A percentile compares a stretch with the other conserved stretches of the same genome.
phyloP scores from a whole-genome alignment of 129 eudicot genomes.

The Lonicera japonica region DNA sequence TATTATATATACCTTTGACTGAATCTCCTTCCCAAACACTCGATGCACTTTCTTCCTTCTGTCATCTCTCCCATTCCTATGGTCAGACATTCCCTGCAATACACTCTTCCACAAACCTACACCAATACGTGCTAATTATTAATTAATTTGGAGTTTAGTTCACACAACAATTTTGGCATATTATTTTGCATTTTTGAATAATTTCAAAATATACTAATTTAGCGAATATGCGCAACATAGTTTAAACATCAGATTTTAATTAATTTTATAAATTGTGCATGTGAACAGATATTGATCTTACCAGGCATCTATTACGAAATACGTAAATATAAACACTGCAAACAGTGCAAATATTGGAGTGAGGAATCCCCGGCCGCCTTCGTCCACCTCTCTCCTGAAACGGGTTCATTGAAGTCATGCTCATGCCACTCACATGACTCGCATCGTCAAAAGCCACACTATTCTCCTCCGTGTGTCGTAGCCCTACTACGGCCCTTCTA shows the following conservation, averaged over 20 bases:
- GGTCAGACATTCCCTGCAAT: constrained; percentile 63
- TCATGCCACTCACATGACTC: constrained; percentile 28
- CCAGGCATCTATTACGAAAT: constrained; percentile 70
- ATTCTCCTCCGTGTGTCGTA: constrained; percentile 25
- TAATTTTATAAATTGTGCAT: background rate
- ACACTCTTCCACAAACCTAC: constrained; percentile 80
- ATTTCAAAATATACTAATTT: background rate
- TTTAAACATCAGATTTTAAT: too few relatives aligned
- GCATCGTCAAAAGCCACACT: constrained; percentile 41
- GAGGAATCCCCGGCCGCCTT: constrained; percentile 77
- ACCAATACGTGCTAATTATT: too few relatives aligned
- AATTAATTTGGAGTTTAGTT: too few relatives aligned
- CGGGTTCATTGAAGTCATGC: constrained; percentile 45
- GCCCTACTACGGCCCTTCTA: background rate
- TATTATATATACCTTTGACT: constrained; percentile 51
- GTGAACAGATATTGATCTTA: constrained; percentile 2
- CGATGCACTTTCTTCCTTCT: constrained; percentile 74
- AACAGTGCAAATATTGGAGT: constrained; percentile 75
- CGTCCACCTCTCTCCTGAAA: constrained; percentile 32
- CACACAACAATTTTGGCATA: too few relatives aligned
- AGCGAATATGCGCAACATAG: background rate
- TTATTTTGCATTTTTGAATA: background rate
- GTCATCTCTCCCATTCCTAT: constrained; percentile 89
- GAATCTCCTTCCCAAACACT: constrained; percentile 68
- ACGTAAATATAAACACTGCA: constrained; percentile 54